Percentiles rank a stretch among this genome's conserved stretches.
phyloP scores from a whole-genome alignment of 257 asterid species.

The Knoxia roxburghii region DNA sequence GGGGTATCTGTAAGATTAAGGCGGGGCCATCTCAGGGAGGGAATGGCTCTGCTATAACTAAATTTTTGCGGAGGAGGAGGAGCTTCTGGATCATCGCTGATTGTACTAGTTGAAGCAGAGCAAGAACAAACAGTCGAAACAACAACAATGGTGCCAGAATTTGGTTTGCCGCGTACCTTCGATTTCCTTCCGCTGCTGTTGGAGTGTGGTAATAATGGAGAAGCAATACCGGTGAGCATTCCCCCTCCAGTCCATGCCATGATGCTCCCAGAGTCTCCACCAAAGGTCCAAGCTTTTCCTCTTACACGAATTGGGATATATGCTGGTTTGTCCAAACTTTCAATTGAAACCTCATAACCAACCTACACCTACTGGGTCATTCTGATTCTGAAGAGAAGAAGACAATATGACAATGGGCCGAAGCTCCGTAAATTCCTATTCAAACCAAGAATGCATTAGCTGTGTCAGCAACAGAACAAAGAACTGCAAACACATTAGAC shows the following conservation, averaged over 20 bases:
- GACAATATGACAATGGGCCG: too few species aligned
- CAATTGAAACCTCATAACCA: too few species aligned
- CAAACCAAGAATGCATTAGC: too few species aligned
- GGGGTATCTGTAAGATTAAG: constrained; percentile 47
- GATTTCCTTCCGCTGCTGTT: constrained; percentile 31
- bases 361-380: too few species aligned
- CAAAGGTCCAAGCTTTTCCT: too few species aligned
- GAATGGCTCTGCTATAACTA: constrained; percentile 80
- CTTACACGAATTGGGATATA: too few species aligned
- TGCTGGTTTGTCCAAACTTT: too few species aligned
- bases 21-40: constrained; percentile 94
- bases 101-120: constrained; percentile 40
- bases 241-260: constrained; percentile 44
- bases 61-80: constrained; percentile 56
- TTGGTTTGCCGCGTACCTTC: constrained; percentile 26
- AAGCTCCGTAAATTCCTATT: too few species aligned
- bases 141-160: constrained; percentile 4
- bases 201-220: constrained; percentile 38
- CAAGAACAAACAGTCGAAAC: constrained; percentile 35
- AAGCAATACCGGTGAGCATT: constrained; percentile 37
- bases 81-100: constrained; percentile 32
- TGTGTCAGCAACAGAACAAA: too few species aligned
- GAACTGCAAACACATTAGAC: too few species aligned
- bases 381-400: too few species aligned
- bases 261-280: too few species aligned